phyloP scores from a whole-genome alignment of 176 grass and related monocot species.

The Hsuehochloa calcarea region DNA sequence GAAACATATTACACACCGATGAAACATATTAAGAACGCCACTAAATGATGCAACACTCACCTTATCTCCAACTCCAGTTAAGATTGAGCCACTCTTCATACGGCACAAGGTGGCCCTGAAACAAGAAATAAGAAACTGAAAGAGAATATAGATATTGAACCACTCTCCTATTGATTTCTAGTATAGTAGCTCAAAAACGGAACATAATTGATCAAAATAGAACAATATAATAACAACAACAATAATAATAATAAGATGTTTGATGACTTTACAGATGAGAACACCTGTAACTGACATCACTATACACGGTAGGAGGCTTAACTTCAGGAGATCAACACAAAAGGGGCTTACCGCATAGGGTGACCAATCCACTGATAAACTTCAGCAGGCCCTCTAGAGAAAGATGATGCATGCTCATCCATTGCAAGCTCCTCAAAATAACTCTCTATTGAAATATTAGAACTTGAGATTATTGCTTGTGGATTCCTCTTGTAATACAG shows the following conservation, averaged over 20 bases:
- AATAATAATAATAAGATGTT: neutral
- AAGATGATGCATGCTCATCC: slow-evolving; percentile 57
- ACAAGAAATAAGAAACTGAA: slow-evolving; percentile 25
- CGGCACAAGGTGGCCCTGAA: slow-evolving; percentile 67
- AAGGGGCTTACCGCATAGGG: too few relatives aligned
- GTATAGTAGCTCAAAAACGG: neutral
- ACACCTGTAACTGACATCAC: neutral
- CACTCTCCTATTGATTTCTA: neutral
- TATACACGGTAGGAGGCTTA: slow-evolving; percentile 13
- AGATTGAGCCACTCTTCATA: slow-evolving; percentile 77
- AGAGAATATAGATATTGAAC: neutral
- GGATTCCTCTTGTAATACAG: slow-evolving; percentile 82
- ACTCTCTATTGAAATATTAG: slow-evolving; percentile 39
- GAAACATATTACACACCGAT: neutral
- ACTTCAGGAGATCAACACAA: neutral
- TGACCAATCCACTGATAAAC: slow-evolving; percentile 83
- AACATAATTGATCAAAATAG: neutral
- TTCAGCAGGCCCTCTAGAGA: slow-evolving; percentile 45
- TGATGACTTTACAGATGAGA: neutral
- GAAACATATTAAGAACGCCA: slow-evolving; percentile 23
- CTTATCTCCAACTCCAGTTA: slow-evolving; percentile 87
- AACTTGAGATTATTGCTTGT: slow-evolving; percentile 27
- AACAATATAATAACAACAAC: neutral
- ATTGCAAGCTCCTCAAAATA: slow-evolving; percentile 66
- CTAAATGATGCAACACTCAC: slow-evolving; percentile 32